Base-by-base conservation (phyloP, 2,329 filamentous ascomycete species). In the Penicillium brasilianum region DNA sequence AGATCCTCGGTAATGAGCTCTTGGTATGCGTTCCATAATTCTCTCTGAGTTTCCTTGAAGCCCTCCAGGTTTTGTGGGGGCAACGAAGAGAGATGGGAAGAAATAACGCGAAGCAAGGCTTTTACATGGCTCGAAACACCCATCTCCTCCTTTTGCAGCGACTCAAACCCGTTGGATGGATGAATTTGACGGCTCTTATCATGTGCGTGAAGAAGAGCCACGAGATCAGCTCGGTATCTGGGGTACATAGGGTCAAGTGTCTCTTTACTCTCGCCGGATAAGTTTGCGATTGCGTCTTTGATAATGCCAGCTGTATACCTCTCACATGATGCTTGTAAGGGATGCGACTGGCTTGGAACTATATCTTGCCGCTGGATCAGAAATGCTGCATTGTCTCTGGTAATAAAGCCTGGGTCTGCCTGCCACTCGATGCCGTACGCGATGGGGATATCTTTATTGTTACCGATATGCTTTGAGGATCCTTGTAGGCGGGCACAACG, bases 341-440 rank as follows among this genome's bases (percentile, higher is more conserved):
- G 4, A 1, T 14, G 8, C 4, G 16, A n/a, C 13, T 52, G 20
- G 13, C 13, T 9, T 10, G 3, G 22, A 18, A 4, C 2, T 9
- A 10, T 8, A 36, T 28, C 3, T 9, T 52, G 4, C 4, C 49
- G 25, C 1, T 18, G 13, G 8, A 63, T 49, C 7, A 60, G 4
- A 4, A 41, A 25, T 4, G 49, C 36, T 0, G 28, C 32, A n/a
- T 54, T 41, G 0, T 48, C 20, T 7, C 3, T 20, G 1, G 54
- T 39, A 37, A 71, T 34, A 3, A 71, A 63, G 22, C 36, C 58
- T 0, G 66, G 59, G 53, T 72, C 69, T 2, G 58, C 36, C 10
- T 60, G 60, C 70, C 70, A 72, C 25, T 68, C 58, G 13, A 72
- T 50, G 0, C 50, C 55, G 46, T 72, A 66, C 5, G 64, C 65